Conservation (phyloP, 495 filamentous ascomycete species). For the Penicillium salamii region DNA sequence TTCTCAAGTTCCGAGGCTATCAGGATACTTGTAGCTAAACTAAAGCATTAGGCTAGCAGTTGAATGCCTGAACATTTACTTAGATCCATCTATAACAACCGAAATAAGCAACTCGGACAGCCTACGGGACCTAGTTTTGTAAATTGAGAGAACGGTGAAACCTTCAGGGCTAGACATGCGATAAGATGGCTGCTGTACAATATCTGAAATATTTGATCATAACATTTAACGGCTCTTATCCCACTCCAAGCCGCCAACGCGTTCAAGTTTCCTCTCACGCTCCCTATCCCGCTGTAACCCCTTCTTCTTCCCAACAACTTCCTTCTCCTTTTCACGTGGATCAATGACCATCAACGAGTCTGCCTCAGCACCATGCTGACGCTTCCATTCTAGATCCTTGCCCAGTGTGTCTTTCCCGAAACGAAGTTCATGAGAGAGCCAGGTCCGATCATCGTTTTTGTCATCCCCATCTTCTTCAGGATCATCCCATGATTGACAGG, state of each 20-base stretch:
- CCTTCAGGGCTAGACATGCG: too few relatives aligned
- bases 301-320: slow-evolving; percentile 43
- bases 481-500: slow-evolving; percentile 71
- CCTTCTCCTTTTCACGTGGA: slow-evolving; percentile 78
- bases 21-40: too few relatives aligned
- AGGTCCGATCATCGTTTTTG: slow-evolving; percentile 61
- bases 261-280: slow-evolving; percentile 37
- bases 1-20: too few relatives aligned
- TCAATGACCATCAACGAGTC: slow-evolving; percentile 94
- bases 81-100: too few relatives aligned
- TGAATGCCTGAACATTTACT: too few relatives aligned
- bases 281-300: slow-evolving; percentile 40
- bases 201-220: neutral
- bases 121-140: too few relatives aligned
- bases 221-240: slow-evolving; percentile 11
- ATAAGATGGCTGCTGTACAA: neutral
- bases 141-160: too few relatives aligned
- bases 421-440: slow-evolving; percentile 70
- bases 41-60: too few relatives aligned
- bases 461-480: slow-evolving; percentile 29
- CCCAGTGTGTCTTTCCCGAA: slow-evolving; percentile 89
- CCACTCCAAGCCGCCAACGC: slow-evolving; percentile 39
- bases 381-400: slow-evolving; percentile 88
- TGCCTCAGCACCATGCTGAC: slow-evolving; percentile 80
- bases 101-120: too few relatives aligned